Conservation (phyloP, 208 protist species). For the Trypanosoma cruzi region DNA sequence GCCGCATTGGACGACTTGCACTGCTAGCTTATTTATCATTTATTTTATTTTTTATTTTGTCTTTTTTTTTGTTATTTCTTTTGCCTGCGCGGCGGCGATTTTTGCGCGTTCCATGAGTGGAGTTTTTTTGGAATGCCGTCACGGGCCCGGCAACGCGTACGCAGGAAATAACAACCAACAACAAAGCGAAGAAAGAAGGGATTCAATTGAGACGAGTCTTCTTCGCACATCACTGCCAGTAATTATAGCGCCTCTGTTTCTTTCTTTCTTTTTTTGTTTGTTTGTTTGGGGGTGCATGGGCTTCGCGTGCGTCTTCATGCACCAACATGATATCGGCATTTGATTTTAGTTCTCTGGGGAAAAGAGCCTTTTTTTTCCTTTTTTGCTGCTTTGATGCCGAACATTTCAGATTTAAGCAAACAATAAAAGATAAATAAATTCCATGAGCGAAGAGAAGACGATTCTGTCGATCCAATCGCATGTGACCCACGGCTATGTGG, state of each 20-base stretch:
- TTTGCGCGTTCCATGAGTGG: background rate
- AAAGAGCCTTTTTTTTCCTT: too few species aligned
- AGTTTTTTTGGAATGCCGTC: background rate
- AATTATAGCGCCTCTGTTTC: too few species aligned
- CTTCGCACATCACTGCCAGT: background rate
- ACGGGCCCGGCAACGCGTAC: background rate
- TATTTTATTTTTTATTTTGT: background rate
- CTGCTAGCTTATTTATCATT: constrained; percentile 1
- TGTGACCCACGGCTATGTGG: constrained; percentile 96
- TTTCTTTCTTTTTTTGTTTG: too few species aligned
- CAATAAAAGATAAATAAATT: constrained; percentile 2
- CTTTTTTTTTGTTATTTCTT: too few species aligned
- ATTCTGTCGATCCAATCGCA: constrained; percentile 96
- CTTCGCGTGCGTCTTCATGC: too few species aligned
- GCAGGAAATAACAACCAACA: background rate
- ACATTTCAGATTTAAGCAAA: background rate
- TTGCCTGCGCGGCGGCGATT: background rate
- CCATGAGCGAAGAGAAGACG: constrained; percentile 35
- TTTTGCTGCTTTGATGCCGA: too few species aligned
- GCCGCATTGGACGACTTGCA: background rate
- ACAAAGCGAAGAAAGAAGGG: background rate
- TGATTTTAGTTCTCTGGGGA: too few species aligned
- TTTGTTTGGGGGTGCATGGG: too few species aligned
- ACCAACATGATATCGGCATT: too few species aligned
- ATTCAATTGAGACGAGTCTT: background rate